Base-by-base conservation (phyloP, 192 early-diverging fungal genomes). In the Ramicandelaber brevisporus region DNA sequence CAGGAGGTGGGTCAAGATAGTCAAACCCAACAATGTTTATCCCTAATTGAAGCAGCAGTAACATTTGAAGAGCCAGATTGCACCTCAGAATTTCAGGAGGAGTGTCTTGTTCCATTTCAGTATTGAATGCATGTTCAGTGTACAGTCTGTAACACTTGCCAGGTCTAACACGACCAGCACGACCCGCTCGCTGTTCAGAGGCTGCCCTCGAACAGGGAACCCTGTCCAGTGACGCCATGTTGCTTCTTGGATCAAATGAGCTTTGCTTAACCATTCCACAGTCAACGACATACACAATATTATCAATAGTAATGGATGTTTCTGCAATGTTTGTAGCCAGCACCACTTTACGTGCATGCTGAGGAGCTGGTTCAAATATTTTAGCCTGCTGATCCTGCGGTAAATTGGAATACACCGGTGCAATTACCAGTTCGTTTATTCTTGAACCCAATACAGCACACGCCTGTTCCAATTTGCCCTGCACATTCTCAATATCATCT, bases 201-300 rank as follows among this genome's bases (percentile, higher is more conserved):
- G 78, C 81, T 0, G 95, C 90, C 33, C 79, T 80, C 34, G 75
- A 81, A 32, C 96, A 95, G 5, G 95, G 90, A 15, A 70, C 77
- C 8, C 96, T 88, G 32, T 95, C 54, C 31, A 99, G 63, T 14
- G 77, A 81, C 47, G 96, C 95, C 27, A 96, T 85, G 31, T 88
- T 67, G 31, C 92, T 79, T 31, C 92, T 75, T 17, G 95, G 90
- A 47, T 99, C 88, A 54, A 92, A 99, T 14, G 95, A 86, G 50
- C 95, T 96, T 53, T 96, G 90, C 41, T 99, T 99, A n/a, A 87
- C 70, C 40, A 99, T 95, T 5, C 90, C 95, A 24, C 86, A 85
- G 40, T 96, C 95, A 34, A 99, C 76, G 21, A 96, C 95, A 50
- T 96, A 96, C 6, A 95, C 88, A 32, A 99, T 90, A 39, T 88